Evolutionary conservation across 2,329 filamentous ascomycete genomes (phyloP), one percentile per base, ranked within the genome.

Genomic region (Didymella exigua): DNA sequence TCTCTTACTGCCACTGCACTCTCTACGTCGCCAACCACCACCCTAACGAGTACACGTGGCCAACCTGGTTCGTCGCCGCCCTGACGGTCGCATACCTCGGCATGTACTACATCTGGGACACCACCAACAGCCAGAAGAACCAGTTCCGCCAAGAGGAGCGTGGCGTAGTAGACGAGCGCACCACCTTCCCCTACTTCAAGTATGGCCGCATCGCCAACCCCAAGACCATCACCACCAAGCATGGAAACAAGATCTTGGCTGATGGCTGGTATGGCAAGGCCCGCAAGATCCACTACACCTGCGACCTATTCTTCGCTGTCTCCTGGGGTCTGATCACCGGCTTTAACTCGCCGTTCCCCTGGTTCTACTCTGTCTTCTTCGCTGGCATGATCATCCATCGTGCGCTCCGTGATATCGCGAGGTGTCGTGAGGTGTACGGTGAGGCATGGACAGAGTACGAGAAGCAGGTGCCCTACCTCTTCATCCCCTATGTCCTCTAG

Each of bases 1-100:
- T 96, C 47, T 92, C 87, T 49, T 96, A 96, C 83, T 96, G 91
- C 80, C 92, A 96, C 81, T 95, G 90, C 83, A 93, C 90, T 43
- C 86, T 96, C 67, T 96, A 90, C 78, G 83, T 96, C 45, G 91
- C 91, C 63, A 93, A 89, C 76, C 91, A 96, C 75, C 78, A 89
- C 68, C 89, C 93, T 0, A 82, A 85, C 30, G 85, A 86, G 54
- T 96, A 96, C 77, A 82, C 81, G 48, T 93, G 89, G 88, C 90
- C 91, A 69, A 85, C 83, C 51, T 86, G 81, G 63, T 85, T 86
- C 46, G 82, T 96, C 9, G 80, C 76, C 8, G 77, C 81, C 44
- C 81, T 96, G 45, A 93, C 85, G 69, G 72, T 81, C 38, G 81
- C 82, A n/a, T 96, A 96, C 73, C 78, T 96, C 41, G 88, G 90